These are phyloP conservation scores for Vigna trinervia DNA, from an alignment of 306 rosid species.

Conservation along the genomic window DNA sequence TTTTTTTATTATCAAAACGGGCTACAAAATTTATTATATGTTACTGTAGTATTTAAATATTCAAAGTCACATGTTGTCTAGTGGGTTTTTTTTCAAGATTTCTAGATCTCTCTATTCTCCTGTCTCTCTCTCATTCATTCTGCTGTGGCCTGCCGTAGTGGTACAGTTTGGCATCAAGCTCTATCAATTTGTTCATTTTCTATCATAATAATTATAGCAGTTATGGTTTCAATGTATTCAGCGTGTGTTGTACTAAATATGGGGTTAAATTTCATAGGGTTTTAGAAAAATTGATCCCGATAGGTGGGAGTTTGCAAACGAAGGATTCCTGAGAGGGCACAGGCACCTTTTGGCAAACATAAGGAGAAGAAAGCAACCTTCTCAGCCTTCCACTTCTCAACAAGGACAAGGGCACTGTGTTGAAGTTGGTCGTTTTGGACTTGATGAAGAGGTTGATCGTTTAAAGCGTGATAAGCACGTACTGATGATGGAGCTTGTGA, in stretches of 20 bases:
- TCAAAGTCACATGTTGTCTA: constrained; percentile 14
- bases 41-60: constrained; percentile 25
- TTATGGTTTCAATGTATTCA: background rate
- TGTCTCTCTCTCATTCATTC: background rate
- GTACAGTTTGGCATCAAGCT: background rate
- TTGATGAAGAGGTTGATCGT: constrained; percentile 67
- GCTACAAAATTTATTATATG: background rate
- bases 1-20: background rate
- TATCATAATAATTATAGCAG: background rate
- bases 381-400: constrained; percentile 56
- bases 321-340: constrained; percentile 75
- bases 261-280: constrained; percentile 62
- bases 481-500: constrained; percentile 77
- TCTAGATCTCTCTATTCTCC: constrained; percentile 11
- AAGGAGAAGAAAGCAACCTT: constrained; percentile 68
- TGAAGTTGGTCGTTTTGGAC: constrained; percentile 72
- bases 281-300: constrained; percentile 90
- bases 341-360: constrained; percentile 69
- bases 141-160: background rate
- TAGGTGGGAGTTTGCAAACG: constrained; percentile 91
- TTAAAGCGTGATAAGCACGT: constrained; percentile 77
- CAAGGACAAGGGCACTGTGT: constrained; percentile 57
- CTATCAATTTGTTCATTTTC: background rate
- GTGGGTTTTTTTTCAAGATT: constrained; percentile 35
- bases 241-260: background rate